These are phyloP conservation scores for Pestalotiopsis sp. DNA, from an alignment of 2,329 filamentous ascomycete genomes.

Conservation along the genomic window DNA sequence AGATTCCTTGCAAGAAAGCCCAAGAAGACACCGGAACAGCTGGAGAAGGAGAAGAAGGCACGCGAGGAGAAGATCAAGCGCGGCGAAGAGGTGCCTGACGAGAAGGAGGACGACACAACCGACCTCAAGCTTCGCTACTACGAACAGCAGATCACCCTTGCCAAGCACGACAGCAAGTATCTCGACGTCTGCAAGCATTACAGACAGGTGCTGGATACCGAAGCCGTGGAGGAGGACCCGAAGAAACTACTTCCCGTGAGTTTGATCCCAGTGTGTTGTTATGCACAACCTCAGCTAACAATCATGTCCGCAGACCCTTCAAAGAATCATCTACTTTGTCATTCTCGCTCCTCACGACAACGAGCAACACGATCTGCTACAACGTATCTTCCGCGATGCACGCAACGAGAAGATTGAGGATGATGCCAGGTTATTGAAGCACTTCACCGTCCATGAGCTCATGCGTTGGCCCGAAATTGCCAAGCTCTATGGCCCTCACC, in stretches of 20 bases:
- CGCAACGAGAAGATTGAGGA: slow-evolving; percentile 77
- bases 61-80: slow-evolving; percentile 83
- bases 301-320: slow-evolving; percentile 67
- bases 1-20: slow-evolving; percentile 87
- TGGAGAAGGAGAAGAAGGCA: slow-evolving; percentile 89
- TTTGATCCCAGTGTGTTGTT: slow-evolving; percentile 14
- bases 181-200: slow-evolving; percentile 98
- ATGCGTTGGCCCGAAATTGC: slow-evolving; percentile 98
- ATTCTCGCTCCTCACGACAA: slow-evolving; percentile 97
- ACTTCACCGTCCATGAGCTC: slow-evolving; percentile 93
- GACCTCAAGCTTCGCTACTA: slow-evolving; percentile 96
- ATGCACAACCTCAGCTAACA: not conserved
- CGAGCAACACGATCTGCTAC: slow-evolving; percentile 95
- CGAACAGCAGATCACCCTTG: slow-evolving; percentile 93
- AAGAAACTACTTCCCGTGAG: slow-evolving; percentile 83
- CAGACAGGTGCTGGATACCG: slow-evolving; percentile 93
- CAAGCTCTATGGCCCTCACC: slow-evolving; percentile 83
- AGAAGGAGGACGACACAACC: slow-evolving; percentile 86
- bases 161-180: slow-evolving; percentile 97
- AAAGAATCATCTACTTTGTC: slow-evolving; percentile 96
- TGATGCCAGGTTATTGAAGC: slow-evolving; percentile 85
- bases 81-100: slow-evolving; percentile 77
- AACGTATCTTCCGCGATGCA: slow-evolving; percentile 85
- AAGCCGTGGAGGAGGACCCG: slow-evolving; percentile 89
- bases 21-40: slow-evolving; percentile 86